Percentiles rank a stretch among this genome's conserved stretches.
Conservation (phyloP, 345 rosid genomes). For the Salix viminalis region DNA sequence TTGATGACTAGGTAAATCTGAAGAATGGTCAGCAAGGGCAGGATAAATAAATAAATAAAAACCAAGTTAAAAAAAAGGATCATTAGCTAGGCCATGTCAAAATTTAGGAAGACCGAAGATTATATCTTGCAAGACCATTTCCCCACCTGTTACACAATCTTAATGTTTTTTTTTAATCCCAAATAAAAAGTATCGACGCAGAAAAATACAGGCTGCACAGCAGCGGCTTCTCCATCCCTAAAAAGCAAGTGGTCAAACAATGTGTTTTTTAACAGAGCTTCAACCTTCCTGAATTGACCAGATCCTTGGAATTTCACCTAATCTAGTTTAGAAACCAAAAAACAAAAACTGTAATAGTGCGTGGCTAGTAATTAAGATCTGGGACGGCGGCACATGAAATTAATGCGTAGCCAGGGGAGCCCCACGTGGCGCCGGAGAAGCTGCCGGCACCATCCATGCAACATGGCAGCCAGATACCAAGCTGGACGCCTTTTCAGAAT, state of each 20-base stretch:
- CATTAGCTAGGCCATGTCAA: background rate
- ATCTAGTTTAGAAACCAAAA: background rate
- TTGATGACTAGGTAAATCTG: background rate
- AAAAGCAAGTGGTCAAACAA: background rate
- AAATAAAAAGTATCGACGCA: too few relatives aligned
- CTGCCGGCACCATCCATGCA: background rate
- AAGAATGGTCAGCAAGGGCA: background rate
- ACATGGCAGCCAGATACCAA: background rate
- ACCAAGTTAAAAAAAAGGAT: background rate
- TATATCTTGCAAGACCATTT: background rate
- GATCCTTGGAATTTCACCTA: background rate
- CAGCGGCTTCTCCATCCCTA: too few relatives aligned
- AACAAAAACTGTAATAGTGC: too few relatives aligned
- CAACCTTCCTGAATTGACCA: background rate
- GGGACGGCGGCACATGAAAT: background rate
- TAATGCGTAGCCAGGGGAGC: background rate
- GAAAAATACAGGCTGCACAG: too few relatives aligned
- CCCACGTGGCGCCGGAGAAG: background rate
- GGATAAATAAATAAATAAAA: background rate
- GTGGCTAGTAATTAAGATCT: background rate
- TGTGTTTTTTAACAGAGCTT: too few relatives aligned
- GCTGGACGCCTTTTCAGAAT: background rate
- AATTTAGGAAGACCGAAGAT: too few relatives aligned
- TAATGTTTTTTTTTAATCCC: too few relatives aligned
- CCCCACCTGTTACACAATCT: background rate